Conservation (phyloP, 2,329 filamentous ascomycete species). For the Trichoderma guizhouense region DNA sequence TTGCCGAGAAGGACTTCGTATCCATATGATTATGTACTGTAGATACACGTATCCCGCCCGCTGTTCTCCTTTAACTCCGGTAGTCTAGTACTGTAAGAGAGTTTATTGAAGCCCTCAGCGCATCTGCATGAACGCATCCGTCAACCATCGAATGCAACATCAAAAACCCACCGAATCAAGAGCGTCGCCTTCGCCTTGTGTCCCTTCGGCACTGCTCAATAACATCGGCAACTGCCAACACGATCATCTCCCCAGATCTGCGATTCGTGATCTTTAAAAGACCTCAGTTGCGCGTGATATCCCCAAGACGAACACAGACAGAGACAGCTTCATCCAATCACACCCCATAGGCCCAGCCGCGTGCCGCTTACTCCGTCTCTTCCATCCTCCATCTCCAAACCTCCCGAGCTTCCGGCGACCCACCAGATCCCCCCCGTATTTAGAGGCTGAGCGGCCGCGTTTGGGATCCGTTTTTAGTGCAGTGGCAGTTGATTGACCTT, state of each 20-base stretch:
- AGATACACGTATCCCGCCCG: background rate
- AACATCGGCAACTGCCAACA: background rate
- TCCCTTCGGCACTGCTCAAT: background rate
- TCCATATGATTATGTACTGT: no score
- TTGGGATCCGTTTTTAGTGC: background rate
- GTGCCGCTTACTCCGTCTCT: constrained; percentile 3
- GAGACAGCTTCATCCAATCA: constrained; percentile 1
- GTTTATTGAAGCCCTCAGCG: background rate
- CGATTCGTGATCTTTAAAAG: background rate
- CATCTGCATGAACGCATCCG: constrained; percentile 1
- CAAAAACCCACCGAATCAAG: background rate
- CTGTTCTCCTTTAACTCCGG: background rate
- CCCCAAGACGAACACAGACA: background rate
- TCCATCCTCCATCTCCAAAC: background rate
- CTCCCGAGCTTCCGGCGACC: constrained; percentile 17
- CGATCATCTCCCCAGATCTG: background rate
- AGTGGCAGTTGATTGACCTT: background rate
- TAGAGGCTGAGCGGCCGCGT: constrained; percentile 12
- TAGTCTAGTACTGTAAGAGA: no score
- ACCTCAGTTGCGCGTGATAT: background rate
- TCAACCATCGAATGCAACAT: background rate
- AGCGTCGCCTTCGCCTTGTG: background rate
- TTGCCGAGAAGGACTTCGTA: background rate
- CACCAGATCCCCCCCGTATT: constrained; percentile 12
- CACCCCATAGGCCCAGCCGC: background rate